Percentiles rank a stretch among this genome's conserved stretches.
Conservation (phyloP, 176 grass and related monocot species). For the Carex scoparia region DNA sequence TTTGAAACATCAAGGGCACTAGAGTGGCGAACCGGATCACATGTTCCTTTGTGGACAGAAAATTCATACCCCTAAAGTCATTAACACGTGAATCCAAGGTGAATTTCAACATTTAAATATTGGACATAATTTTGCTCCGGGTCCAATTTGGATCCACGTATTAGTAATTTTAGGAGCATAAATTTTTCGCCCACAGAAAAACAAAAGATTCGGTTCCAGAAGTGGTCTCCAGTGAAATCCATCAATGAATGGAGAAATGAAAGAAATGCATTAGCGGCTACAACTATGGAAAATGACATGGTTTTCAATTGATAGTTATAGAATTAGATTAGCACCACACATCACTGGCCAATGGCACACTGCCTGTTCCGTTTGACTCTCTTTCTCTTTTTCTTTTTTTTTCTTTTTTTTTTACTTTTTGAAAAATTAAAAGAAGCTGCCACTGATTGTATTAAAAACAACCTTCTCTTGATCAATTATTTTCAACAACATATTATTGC, state of each 20-base stretch:
- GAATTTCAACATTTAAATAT: too few relatives aligned
- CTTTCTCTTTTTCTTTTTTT: not conserved
- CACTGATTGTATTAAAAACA: not conserved
- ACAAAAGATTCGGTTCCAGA: too few relatives aligned
- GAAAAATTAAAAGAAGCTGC: not conserved
- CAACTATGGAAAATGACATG: not conserved
- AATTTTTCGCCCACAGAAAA: too few relatives aligned
- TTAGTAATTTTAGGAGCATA: too few relatives aligned
- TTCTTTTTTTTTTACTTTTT: too few relatives aligned
- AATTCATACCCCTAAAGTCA: too few relatives aligned
- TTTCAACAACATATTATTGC: not conserved
- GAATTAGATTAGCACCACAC: not conserved
- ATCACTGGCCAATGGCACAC: not conserved
- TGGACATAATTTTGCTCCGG: too few relatives aligned
- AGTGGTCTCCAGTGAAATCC: too few relatives aligned
- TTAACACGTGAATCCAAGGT: too few relatives aligned
- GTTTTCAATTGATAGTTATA: not conserved
- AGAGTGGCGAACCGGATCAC: not conserved
- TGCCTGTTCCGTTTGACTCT: conserved; percentile 8
- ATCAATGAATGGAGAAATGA: not conserved
- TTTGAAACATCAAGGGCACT: not conserved
- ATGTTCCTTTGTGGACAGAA: too few relatives aligned
- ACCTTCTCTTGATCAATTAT: not conserved
- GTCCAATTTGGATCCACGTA: too few relatives aligned
- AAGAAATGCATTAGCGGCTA: not conserved